These are phyloP conservation scores for Daldinia decipiens DNA, from an alignment of 495 filamentous ascomycete genomes.

Conservation along the genomic window DNA sequence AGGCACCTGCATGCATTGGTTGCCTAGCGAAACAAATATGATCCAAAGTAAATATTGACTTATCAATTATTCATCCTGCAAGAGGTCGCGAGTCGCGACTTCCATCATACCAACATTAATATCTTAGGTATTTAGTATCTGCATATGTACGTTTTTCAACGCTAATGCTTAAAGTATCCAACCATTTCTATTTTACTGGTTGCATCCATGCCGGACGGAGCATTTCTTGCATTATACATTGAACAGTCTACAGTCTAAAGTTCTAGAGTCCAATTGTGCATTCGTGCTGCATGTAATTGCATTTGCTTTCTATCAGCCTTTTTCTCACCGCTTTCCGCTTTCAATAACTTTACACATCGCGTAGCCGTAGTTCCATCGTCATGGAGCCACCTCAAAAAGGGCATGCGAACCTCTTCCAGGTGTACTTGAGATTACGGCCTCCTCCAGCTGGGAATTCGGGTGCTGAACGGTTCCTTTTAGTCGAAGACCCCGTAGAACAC, in stretches of 20 bases:
- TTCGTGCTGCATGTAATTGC: slow-evolving; percentile 34
- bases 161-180: slow-evolving; percentile 23
- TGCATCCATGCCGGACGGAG: slow-evolving; percentile 34
- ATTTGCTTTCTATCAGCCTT: slow-evolving; percentile 13
- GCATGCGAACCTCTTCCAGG: slow-evolving; percentile 77
- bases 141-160: slow-evolving; percentile 1
- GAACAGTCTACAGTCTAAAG: slow-evolving; percentile 7
- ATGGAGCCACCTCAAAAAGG: slow-evolving; percentile 50
- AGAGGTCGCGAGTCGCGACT: not conserved
- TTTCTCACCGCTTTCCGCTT: slow-evolving; percentile 27
- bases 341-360: slow-evolving; percentile 5
- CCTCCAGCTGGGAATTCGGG: slow-evolving; percentile 58
- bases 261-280: slow-evolving; percentile 24
- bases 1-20: slow-evolving; percentile 12
- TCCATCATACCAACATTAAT: not conserved
- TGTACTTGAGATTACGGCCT: slow-evolving; percentile 90
- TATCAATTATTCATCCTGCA: slow-evolving; percentile 1
- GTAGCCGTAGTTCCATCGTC: slow-evolving; percentile 12
- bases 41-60: slow-evolving; percentile 43
- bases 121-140: not conserved
- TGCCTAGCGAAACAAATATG: slow-evolving; percentile 38
- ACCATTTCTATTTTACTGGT: slow-evolving; percentile 23
- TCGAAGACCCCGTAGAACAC: slow-evolving; percentile 69
- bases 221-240: slow-evolving; percentile 40
- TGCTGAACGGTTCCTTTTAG: slow-evolving; percentile 78